Evolutionary conservation across 139 green algal species (phyloP), one percentile per base, ranked within the genome.

Genomic region (Coelastrella sp.): DNA sequence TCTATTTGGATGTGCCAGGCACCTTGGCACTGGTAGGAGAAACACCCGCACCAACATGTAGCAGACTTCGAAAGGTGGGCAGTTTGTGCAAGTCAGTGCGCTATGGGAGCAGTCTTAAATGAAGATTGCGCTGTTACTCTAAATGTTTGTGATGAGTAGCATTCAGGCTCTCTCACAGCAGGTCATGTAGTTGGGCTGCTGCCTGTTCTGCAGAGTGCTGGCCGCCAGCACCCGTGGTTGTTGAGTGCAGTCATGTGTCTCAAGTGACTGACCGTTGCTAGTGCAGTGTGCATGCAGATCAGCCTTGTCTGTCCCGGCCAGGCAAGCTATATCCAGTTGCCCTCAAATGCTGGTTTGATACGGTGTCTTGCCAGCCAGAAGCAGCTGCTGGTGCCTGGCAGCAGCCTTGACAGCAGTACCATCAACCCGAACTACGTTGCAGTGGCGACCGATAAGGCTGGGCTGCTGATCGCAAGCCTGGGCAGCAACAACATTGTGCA

Each of bases 401-500:
- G 22, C 14, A 17, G 23, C 14, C 11, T 22, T 23, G 77, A 22
- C 54, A 64, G 73, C 59, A 90, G 85, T 73, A 89, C 22, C 71
- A 80, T 23, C 5, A 19, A 59, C 19, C 80, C 68, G 19, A 22
- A 64, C 7, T 64, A 60, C 5, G 11, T 83, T 23, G 85, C 85
- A 66, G 73, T 90, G 58, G 85, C 73, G 4, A 83, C 73, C 7
- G 74, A 78, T 2, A 78, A 58, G 19, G 86, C 60, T 17, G 77
- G 87, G 16, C 79, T 91, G 78, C 65, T 86, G 32, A 56, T 91
- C 22, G 87, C 77, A 7, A 82, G 54, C 4, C 76, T 71, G 19
- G n/a, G n/a, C 17, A 91, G 65, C 87, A 87, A 87, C 87, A 87
- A 80, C 59, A 58, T 85, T 56, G 78, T 91, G 17, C 65, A 80